phyloP scores from a whole-genome alignment of 2,329 filamentous ascomycete genomes.

The Talaromyces albobiverticillius region DNA sequence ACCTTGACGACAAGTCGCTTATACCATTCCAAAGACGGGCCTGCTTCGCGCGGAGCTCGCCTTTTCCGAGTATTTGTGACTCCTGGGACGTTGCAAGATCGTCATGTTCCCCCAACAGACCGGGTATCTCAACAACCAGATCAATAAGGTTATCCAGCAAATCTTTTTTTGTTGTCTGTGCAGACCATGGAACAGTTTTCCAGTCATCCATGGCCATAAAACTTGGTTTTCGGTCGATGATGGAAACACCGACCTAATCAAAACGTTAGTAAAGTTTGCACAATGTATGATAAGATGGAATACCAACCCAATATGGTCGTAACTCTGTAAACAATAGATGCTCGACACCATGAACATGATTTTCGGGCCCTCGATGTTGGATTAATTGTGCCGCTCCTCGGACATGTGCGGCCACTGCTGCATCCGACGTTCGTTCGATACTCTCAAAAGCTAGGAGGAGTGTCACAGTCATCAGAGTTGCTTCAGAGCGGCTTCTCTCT shows the following conservation, averaged over 20 bases:
- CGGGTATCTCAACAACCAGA: slow-evolving; percentile 33
- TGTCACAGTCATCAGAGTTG: slow-evolving; percentile 37
- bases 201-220: slow-evolving; percentile 37
- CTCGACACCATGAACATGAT: slow-evolving; percentile 39
- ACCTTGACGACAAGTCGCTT: slow-evolving; percentile 28
- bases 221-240: slow-evolving; percentile 30
- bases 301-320: slow-evolving; percentile 36
- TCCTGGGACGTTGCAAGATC: slow-evolving; percentile 24
- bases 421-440: slow-evolving; percentile 35
- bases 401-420: slow-evolving; percentile 31
- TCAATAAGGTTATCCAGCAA: slow-evolving; percentile 37
- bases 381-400: slow-evolving; percentile 35
- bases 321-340: slow-evolving; percentile 38
- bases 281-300: neutral
- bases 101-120: slow-evolving; percentile 30
- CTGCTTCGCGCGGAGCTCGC: slow-evolving; percentile 33
- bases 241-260: slow-evolving; percentile 28
- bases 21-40: slow-evolving; percentile 33
- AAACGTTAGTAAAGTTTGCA: slow-evolving; percentile 4
- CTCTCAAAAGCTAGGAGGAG: slow-evolving; percentile 39
- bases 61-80: slow-evolving; percentile 23
- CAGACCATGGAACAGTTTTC: slow-evolving; percentile 40
- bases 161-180: slow-evolving; percentile 34
- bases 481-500: slow-evolving; percentile 35
- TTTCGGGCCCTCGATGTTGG: slow-evolving; percentile 38